Base-by-base conservation (phyloP, 2,329 filamentous ascomycete species). In the Geosmithia morbida region DNA sequence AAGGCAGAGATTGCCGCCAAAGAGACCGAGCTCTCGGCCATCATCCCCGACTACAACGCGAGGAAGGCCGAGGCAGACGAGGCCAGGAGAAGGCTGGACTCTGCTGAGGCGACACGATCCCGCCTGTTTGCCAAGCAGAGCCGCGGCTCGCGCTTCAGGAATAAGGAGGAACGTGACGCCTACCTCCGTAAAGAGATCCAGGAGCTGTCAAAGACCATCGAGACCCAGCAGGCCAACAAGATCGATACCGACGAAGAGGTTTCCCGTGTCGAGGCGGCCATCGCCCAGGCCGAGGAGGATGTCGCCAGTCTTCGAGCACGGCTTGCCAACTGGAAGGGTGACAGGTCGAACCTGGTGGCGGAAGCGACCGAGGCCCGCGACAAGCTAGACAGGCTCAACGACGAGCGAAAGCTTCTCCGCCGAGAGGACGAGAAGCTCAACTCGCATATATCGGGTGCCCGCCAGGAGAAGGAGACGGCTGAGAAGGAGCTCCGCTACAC, bases 81-180 rank as follows among this genome's bases (percentile, higher is more conserved):
- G 16, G 70, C 86, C 26, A 83, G 81, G 56, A 71, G 81, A 48
- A 79, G 84, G 50, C 72, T 97, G 11, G 83, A 88, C 44, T 73
- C 84, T 45, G 84, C 84, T 0, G 85, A 94, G 56, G 82, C 82
- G 7, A 75, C 77, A 5, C 76, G 86, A 41, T 80, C 85, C 53
- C 81, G 89, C 39, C 75, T 98, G 7, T 87, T 94, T 59, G 86
- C 85, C 46, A 98, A 98, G 63, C 90, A 98, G 65, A 87, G 84
- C 42, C 83, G 90, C 43, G 88, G 85, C 53, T 83, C 85, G 17
- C 84, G 87, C 51, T 98, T 95, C 64, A 84, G 76, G 58, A 94
- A 80, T 61, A 95, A 95, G 68, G 76, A 78, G 8, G 87, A 97
- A 60, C 82, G 94, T 42, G 90, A 98, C 61, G 76, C 79, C 37